Evolutionary conservation across 2,329 filamentous ascomycete species (phyloP), one percentile per base, ranked within the genome.

Genomic region (Waltergamsia citrina): DNA sequence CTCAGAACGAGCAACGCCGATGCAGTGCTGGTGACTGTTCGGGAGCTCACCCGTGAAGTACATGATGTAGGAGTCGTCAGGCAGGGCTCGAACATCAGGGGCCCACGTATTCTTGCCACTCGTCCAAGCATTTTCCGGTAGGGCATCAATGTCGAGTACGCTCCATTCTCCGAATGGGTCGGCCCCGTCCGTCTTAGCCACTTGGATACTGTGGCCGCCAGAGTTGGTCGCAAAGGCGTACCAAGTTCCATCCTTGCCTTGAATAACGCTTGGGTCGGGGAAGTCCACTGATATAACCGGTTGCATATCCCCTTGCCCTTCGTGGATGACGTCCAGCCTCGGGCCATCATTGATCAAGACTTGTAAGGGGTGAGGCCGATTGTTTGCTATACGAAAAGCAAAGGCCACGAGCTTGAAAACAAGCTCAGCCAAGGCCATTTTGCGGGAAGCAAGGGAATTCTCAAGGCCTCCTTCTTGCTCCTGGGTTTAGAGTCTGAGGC

Each of bases 191-290:
- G 69, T 69, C 3, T 45, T 57, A 3, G 75, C 74, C 4, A 71
- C 60, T 42, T 76, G 74, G 6, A 79, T 58, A 36, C 70, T 57
- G 15, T 61, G 56, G 30, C 59, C 65, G 36, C 64, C 65, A 33
- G 60, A 60, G 32, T 64, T 65, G 2, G 71, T 76, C 4, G 64
- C 71, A 48, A 77, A 79, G 7, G 74, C 67, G 43, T 78, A 74
- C 62, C 67, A 78, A 3, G 52, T 58, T 7, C 61, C 65, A 40
- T 68, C 58, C 4, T 52, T 36, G 23, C 54, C 60, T 43, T 65
- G 50, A 31, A 78, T 45, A 32, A 78, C 60, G 10, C 61, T 53
- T 7, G 73, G 72, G 41, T 77, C 71, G 10, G 72, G 61, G 45
- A 77, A 77, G 52, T 75, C 62, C 18, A 48, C 47, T 4, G 16